These are phyloP conservation scores for Lentinula aciculospora DNA, from an alignment of 768 basidiomycete genomes.

Conservation along the genomic window DNA sequence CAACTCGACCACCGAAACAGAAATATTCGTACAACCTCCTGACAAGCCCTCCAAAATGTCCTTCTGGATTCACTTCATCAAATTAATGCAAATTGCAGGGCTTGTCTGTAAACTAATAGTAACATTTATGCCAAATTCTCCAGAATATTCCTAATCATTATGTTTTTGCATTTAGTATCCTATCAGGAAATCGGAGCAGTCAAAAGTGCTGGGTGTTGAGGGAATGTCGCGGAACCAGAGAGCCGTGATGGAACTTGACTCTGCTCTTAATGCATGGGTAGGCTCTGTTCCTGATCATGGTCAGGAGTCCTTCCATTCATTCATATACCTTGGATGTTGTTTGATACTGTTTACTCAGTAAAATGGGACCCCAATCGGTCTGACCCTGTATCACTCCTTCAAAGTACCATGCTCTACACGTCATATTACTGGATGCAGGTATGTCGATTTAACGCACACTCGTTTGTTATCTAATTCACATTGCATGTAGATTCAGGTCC, in stretches of 20 bases:
- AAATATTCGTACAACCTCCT: conserved; percentile 42
- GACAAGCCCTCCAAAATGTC: background rate
- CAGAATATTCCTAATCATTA: background rate
- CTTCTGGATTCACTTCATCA: conserved; percentile 35
- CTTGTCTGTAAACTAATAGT: conserved; percentile 46
- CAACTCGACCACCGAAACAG: conserved; percentile 26
- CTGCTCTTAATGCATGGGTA: conserved; percentile 54
- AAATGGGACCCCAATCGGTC: conserved; percentile 40
- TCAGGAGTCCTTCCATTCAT: background rate
- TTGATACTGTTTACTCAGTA: conserved; percentile 19
- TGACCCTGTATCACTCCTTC: conserved; percentile 30
- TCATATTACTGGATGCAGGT: conserved; percentile 40
- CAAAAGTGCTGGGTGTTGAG: background rate
- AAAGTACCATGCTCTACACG: conserved; percentile 43
- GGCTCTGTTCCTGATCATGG: conserved; percentile 35
- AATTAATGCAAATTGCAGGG: conserved; percentile 41
- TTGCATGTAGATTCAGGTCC: conserved; percentile 31
- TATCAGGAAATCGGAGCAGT: background rate
- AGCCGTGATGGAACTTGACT: conserved; percentile 31
- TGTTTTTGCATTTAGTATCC: background rate
- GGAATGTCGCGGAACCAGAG: background rate
- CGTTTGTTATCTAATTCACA: no score
- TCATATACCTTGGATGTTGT: background rate
- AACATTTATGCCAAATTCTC: conserved; percentile 10
- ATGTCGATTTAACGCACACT: background rate